phyloP scores from a whole-genome alignment of 768 basidiomycete species.

The Pisolithus microcarpus region DNA sequence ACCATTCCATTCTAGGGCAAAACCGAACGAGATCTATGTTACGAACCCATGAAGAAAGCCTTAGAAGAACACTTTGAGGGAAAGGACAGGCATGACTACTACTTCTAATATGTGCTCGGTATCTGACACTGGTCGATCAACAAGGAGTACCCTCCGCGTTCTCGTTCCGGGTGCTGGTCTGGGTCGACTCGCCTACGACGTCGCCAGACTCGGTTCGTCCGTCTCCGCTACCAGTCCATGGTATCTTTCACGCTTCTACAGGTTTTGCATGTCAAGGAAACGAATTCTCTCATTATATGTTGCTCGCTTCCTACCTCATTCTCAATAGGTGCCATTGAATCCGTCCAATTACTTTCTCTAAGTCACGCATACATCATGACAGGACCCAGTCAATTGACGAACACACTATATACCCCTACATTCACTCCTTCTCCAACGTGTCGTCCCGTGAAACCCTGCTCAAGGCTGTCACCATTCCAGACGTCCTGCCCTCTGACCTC shows the following conservation, averaged over 20 bases:
- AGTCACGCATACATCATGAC: background rate
- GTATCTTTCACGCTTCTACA: conserved; percentile 22
- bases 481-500: conserved; percentile 71
- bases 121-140: too few relatives aligned
- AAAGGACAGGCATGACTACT: conserved; percentile 38
- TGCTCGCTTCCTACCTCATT: conserved; percentile 82
- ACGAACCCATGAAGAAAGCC: conserved; percentile 75
- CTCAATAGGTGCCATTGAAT: conserved; percentile 61
- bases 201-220: conserved; percentile 66
- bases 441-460: conserved; percentile 54
- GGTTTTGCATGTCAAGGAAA: conserved; percentile 91
- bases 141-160: conserved; percentile 54
- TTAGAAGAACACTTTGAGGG: conserved; percentile 54
- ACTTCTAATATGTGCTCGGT: too few relatives aligned
- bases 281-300: conserved; percentile 94
- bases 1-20: conserved; percentile 44
- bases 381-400: conserved; percentile 62
- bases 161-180: conserved; percentile 89
- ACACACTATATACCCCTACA: conserved; percentile 79
- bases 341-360: background rate
- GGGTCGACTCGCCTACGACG: conserved; percentile 81
- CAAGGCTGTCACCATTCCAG: conserved; percentile 66
- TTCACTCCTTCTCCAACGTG: conserved; percentile 89
- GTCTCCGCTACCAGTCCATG: background rate
- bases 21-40: conserved; percentile 70